These are phyloP conservation scores for Fusarium sp. DNA, from an alignment of 2,329 filamentous ascomycete genomes.

Conservation along the genomic window DNA sequence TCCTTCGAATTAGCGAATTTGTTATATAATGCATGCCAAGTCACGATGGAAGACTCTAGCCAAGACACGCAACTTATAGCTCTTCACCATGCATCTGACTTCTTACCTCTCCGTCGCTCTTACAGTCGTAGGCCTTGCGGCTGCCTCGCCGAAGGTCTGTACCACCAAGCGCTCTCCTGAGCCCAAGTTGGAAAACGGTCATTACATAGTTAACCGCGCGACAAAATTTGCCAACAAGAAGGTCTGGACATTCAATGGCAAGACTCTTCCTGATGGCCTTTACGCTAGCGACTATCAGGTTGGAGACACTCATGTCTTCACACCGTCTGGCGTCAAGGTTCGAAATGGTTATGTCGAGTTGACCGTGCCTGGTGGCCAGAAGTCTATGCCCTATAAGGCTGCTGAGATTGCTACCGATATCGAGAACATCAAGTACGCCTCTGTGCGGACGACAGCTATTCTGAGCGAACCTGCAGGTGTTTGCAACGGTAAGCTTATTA, in stretches of 20 bases:
- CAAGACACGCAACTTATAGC: neutral
- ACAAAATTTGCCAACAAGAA: constrained; percentile 39
- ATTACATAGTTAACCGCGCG: constrained; percentile 39
- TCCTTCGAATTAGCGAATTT: neutral
- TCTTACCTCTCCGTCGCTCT: constrained; percentile 31
- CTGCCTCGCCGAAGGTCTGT: constrained; percentile 13
- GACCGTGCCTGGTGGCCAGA: constrained; percentile 43
- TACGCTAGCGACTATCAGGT: constrained; percentile 37
- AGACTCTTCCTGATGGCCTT: constrained; percentile 39
- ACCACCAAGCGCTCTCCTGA: constrained; percentile 29
- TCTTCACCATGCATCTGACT: constrained; percentile 24
- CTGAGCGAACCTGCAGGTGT: constrained; percentile 45
- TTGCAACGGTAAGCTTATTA: constrained; percentile 42
- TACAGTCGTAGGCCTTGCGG: constrained; percentile 17
- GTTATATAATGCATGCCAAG: constrained; percentile 2
- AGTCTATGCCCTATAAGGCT: constrained; percentile 36
- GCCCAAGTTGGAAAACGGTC: constrained; percentile 27
- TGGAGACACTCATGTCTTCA: constrained; percentile 17
- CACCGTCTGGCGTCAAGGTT: constrained; percentile 33
- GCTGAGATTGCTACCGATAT: constrained; percentile 41
- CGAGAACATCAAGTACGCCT: constrained; percentile 46
- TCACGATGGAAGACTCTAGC: neutral
- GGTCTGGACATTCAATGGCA: constrained; percentile 38
- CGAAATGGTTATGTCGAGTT: constrained; percentile 46
- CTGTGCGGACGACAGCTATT: constrained; percentile 45